Evolutionary conservation across 2,329 filamentous ascomycete genomes (phyloP).

Genomic region (Triangularia setosa): DNA sequence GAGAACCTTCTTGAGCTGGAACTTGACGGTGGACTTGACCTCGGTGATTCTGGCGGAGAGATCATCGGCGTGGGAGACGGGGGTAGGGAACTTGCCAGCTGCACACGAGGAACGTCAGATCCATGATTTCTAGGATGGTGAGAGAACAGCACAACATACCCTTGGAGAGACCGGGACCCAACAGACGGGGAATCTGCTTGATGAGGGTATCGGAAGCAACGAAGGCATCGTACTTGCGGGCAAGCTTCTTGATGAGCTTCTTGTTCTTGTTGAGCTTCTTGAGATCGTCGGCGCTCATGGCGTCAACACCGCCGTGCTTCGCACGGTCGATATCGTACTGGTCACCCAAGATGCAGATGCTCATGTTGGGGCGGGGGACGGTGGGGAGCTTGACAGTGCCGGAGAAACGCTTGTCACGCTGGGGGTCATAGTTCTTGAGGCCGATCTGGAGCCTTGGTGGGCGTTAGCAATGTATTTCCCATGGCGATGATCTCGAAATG

Average conservation of each 20-base stretch:
- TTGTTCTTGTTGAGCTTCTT: conserved; percentile 99
- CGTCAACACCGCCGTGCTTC: conserved; percentile 97
- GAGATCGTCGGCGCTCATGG: conserved; percentile 97
- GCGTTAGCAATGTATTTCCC: conserved; percentile 8
- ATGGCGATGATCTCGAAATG: background rate
- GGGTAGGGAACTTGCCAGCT: conserved; percentile 99
- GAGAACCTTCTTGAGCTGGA: conserved; percentile 99
- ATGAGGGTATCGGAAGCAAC: conserved; percentile 94
- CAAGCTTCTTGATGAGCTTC: conserved; percentile 99
- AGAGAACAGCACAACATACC: conserved; percentile 50
- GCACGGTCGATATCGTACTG: conserved; percentile 99
- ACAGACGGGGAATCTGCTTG: conserved; percentile 99
- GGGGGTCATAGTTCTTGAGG: conserved; percentile 97
- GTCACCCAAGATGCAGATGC: conserved; percentile 72
- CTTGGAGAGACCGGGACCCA: conserved; percentile 98
- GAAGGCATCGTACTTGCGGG: conserved; percentile 99
- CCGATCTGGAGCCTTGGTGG: conserved; percentile 59
- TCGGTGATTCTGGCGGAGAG: conserved; percentile 94
- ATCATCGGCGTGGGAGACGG: conserved; percentile 95
- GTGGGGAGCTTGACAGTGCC: conserved; percentile 94
- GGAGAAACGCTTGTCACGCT: conserved; percentile 99
- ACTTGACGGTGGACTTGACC: conserved; percentile 99
- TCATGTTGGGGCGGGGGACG: conserved; percentile 87
- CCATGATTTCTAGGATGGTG: background rate
- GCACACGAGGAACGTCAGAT: conserved; percentile 32